Conservation (phyloP, 2,329 filamentous ascomycete genomes). For the Grosmannia huntii region DNA sequence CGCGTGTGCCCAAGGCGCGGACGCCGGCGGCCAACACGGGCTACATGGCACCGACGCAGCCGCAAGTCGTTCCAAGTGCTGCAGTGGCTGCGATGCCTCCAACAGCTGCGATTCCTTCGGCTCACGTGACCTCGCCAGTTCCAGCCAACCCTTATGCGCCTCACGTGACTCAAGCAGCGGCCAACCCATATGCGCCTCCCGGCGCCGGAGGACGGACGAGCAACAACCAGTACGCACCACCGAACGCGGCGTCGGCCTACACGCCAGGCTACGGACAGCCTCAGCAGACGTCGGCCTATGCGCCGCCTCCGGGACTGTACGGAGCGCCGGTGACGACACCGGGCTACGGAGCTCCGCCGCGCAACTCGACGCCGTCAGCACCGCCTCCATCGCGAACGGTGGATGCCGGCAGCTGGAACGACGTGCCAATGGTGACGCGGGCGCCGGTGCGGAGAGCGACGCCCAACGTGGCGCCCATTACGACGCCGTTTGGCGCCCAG, state of each 20-base stretch:
- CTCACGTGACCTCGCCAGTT: no score
- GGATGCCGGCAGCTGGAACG: conserved; percentile 81
- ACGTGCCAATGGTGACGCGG: conserved; percentile 77
- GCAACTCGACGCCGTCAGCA: conserved; percentile 52
- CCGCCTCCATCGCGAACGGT: conserved; percentile 53
- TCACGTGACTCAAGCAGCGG: neutral
- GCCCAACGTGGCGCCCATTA: conserved; percentile 55
- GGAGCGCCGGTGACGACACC: conserved; percentile 17
- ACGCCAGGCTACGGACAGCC: conserved; percentile 24
- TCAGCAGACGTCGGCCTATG: conserved; percentile 13
- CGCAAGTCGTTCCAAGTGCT: neutral
- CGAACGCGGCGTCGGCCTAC: conserved; percentile 7
- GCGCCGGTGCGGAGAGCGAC: conserved; percentile 60
- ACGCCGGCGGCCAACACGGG: conserved; percentile 10
- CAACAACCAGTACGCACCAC: neutral
- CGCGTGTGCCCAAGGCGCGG: conserved; percentile 16
- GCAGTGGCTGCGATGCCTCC: no score
- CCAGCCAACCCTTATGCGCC: no score
- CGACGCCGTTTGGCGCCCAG: conserved; percentile 64
- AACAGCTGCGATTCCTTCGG: no score
- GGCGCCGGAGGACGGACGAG: neutral
- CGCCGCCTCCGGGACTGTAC: conserved; percentile 29
- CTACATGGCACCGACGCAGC: conserved; percentile 31
- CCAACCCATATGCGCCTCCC: conserved; percentile 22
- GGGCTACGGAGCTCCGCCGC: conserved; percentile 25